Base-by-base conservation (phyloP, 768 basidiomycete genomes). In the Mycena epipterygia region DNA sequence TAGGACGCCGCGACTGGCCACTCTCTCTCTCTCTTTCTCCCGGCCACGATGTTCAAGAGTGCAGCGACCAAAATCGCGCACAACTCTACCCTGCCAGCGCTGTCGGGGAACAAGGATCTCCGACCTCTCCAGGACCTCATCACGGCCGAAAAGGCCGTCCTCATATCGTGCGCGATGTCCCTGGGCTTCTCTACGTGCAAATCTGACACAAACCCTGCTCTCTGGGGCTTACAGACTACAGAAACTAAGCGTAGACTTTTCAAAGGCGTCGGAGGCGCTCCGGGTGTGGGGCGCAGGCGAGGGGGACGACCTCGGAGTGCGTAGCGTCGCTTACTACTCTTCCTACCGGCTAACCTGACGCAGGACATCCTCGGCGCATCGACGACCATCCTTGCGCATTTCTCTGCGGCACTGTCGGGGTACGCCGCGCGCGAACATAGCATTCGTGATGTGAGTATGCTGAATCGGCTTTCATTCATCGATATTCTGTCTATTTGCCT, bases 41-140 rank as follows among this genome's bases (percentile, higher is more conserved):
- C n/a, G 23, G 23, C 57, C 52, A 58, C 66, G 23, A 95, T 95
- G 94, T 93, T 95, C 85, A 92, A 86, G 82, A 86, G 85, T 19
- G 92, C 91, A 35, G 92, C 93, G 74, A 89, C 91, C 41, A 95
- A 91, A 81, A 88, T 97, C 79, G 96, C 96, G 2, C 96, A 97
- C 80, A 96, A 95, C 76, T 91, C 95, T 1, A 93, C 94, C 5
- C 83, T 96, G 8, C 93, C 95, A 48, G 85, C 84, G n/a, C 62
- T 70, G 21, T 86, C 78, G 17, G 87, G 85, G 0, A 96, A 95
- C 78, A 90, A 91, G 75, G 96, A 97, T 78, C 81, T 96, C 5
- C 83, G 92, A 30, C 89, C 91, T 0, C 83, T 98, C 11, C 96
- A 98, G 77, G 95, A 96, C 76, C 86, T 97, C 71, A 98, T 98